Percentiles rank a stretch among this genome's conserved stretches.
These are phyloP conservation scores for Pyrus bretschneideri DNA, from an alignment of 306 rosid genomes.

Conservation along the genomic window DNA sequence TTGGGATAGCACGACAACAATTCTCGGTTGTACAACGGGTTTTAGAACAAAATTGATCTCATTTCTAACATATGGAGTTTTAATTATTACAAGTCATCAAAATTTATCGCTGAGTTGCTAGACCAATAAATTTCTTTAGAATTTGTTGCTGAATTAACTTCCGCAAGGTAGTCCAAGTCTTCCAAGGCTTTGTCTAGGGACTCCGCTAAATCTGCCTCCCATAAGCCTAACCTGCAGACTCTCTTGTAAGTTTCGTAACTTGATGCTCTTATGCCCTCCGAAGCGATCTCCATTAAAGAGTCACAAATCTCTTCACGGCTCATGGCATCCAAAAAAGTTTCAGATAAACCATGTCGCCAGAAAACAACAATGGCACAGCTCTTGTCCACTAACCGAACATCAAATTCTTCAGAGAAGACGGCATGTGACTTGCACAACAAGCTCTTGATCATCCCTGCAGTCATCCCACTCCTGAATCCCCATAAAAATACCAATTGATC, in stretches of 20 bases:
- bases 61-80: conserved; percentile 1
- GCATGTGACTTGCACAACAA: conserved; percentile 41
- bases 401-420: conserved; percentile 59
- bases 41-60: background rate
- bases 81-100: conserved; percentile 44
- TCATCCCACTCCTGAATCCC: conserved; percentile 60
- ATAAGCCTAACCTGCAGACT: conserved; percentile 44
- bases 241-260: conserved; percentile 50
- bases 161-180: conserved; percentile 10
- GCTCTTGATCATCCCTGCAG: conserved; percentile 53
- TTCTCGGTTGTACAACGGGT: background rate
- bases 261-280: conserved; percentile 59
- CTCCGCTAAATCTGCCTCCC: conserved; percentile 65
- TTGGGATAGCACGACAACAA: background rate
- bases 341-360: conserved; percentile 49
- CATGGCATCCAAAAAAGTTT: conserved; percentile 37
- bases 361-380: conserved; percentile 76
- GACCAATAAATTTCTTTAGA: conserved; percentile 38
- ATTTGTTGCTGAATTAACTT: conserved; percentile 24
- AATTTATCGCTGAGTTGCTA: conserved; percentile 40
- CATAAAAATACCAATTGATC: conserved; percentile 63
- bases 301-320: conserved; percentile 35
- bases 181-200: conserved; percentile 48
- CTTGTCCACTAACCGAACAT: conserved; percentile 59
- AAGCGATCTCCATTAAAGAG: conserved; percentile 45